Evolutionary conservation across 108 stramenopile species (phyloP), one percentile per base, ranked within the genome.

Genomic region (Pseudonitzschia multiseries): DNA sequence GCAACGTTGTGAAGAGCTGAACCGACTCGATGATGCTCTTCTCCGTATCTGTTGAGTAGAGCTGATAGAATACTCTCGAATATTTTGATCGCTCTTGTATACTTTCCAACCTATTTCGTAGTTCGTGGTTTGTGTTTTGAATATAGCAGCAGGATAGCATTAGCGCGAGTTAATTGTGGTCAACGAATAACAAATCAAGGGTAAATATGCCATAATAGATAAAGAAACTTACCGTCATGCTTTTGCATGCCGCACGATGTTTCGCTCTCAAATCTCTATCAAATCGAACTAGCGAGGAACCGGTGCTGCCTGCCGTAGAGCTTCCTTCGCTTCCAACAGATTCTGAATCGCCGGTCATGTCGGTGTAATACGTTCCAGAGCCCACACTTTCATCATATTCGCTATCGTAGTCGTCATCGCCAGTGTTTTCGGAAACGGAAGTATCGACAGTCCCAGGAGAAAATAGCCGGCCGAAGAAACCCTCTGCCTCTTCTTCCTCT

Each of bases 1-100:
- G 81, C 85, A 4, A 89, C 77, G 63, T 89, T 89, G 74, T 89
- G 88, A 27, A 89, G 75, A 15, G 85, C 88, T 13, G 88, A 74
- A 43, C 83, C 85, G 12, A 89, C 84, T 66, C 88, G 75, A 20
- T 79, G 60, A 51, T 89, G 83, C 22, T 63, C 53, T 63, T 80
- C 80, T n/a, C 84, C 88, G 57, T 66, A 82, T 14, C 76, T 64
- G 46, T 73, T 73, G 8, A 86, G 57, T 20, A 86, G 46, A 53
- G 72, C 76, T 0, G 79, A 61, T 54, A 89, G 79, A 61, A 89
- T 89, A 0, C 69, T 70, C 75, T 84, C 85, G 43, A 89, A 89
- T 10, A 64, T 67, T 72, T 84, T 61, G 27, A 89, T 81, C 10
- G 88, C 85, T 53, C 63, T 56, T 0, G 56, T 26, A 44, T 81